A percentile compares a stretch with the other conserved stretches of the same genome.
Conservation (phyloP, 768 basidiomycete genomes). For the Hemileccinum rubropunctum region DNA sequence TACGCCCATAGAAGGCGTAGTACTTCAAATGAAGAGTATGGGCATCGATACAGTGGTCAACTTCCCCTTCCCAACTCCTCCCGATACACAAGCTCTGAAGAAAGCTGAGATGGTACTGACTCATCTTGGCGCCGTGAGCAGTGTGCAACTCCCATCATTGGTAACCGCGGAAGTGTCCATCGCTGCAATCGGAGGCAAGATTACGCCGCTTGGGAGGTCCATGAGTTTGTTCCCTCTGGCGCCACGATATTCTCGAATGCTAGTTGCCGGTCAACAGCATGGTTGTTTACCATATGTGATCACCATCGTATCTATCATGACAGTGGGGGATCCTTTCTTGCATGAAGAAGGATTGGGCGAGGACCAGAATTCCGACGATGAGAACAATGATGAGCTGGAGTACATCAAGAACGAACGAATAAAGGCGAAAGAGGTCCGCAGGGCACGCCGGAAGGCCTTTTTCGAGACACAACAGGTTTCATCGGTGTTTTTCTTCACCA, state of each 20-base stretch:
- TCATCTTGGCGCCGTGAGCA: constrained; percentile 78
- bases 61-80: constrained; percentile 98
- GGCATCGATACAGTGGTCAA: constrained; percentile 95
- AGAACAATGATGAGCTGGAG: constrained; percentile 36
- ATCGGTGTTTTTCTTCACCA: constrained; percentile 1
- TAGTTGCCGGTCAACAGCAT: constrained; percentile 82
- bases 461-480: constrained; percentile 79
- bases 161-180: constrained; percentile 5
- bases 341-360: constrained; percentile 67
- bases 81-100: constrained; percentile 69
- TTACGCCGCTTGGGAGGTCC: constrained; percentile 85
- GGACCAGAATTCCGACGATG: constrained; percentile 40
- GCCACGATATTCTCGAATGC: constrained; percentile 94
- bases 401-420: constrained; percentile 47
- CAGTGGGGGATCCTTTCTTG: constrained; percentile 95
- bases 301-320: constrained; percentile 84
- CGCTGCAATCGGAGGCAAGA: constrained; percentile 50
- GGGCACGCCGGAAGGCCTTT: constrained; percentile 68
- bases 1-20: constrained; percentile 94
- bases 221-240: constrained; percentile 95
- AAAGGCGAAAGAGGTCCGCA: constrained; percentile 55
- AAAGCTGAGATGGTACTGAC: constrained; percentile 81
- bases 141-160: constrained; percentile 26
- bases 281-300: constrained; percentile 91
- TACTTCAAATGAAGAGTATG: constrained; percentile 99